Evolutionary conservation across 257 asterid genomes (phyloP).

Genomic region (Nicotiana paniculata): DNA sequence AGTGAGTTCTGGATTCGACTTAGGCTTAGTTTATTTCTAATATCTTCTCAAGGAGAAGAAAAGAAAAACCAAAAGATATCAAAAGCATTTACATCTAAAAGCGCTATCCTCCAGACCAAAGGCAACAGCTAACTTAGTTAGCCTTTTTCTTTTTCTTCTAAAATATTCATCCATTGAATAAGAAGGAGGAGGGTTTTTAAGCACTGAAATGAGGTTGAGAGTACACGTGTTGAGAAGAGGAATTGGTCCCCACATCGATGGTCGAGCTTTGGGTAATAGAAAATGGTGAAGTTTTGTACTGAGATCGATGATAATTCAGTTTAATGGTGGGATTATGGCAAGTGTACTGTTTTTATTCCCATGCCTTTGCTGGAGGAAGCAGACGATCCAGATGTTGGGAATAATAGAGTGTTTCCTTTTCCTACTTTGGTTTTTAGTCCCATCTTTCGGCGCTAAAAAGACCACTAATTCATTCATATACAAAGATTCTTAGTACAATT

Average conservation of each 20-base stretch:
- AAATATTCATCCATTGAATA: not conserved
- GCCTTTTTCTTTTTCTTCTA: not conserved
- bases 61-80: not conserved
- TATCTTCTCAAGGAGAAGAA: not conserved
- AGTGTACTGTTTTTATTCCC: constrained; percentile 21
- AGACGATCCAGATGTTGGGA: constrained; percentile 44
- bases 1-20: constrained; percentile 13
- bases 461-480: not conserved
- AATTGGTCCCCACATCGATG: constrained; percentile 43
- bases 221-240: constrained; percentile 1
- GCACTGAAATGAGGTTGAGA: not conserved
- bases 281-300: constrained; percentile 6
- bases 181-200: not conserved
- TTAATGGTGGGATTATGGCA: constrained; percentile 15
- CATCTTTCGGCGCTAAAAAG: constrained; percentile 13
- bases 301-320: not conserved
- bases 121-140: not conserved
- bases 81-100: not conserved
- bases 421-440: not conserved
- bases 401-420: constrained; percentile 12
- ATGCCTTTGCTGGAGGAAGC: constrained; percentile 48
- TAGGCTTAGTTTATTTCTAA: not conserved
- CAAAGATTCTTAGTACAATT: not conserved
- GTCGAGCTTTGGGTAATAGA: constrained; percentile 21
- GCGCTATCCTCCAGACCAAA: not conserved